Base-by-base conservation (phyloP, 257 asterid genomes). In the Fraxinus anomala region DNA sequence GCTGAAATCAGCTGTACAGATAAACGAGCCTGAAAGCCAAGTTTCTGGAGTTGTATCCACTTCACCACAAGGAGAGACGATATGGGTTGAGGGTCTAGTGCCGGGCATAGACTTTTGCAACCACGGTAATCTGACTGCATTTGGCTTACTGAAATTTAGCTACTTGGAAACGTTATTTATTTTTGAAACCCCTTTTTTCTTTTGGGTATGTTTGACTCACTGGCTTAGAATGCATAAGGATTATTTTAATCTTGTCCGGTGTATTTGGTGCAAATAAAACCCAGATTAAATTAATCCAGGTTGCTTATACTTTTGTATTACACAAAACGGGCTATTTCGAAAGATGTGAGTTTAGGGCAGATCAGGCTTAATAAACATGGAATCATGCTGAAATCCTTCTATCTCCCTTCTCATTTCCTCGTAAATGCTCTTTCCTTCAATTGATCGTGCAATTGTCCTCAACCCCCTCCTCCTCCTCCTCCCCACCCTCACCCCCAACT, bases 41-140 rank as follows among this genome's bases (percentile, higher is more conserved):
- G 89, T 79, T 78, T 77, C 89, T 69, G 89, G 83, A 78, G 74
- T 80, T 59, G 82, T 80, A 75, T 39, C 86, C 23, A 33, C 81
- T 76, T 83, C 87, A 51, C 90, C 73, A 76, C 86, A 79, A 79
- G 93, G 79, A 84, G 96, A 88, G 81, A 88, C 86, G 49, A 59
- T 87, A 70, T 93, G 92, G 93, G 91, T 93, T 73, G 99, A 96
- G 85, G 99, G 98, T 73, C 93, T 96, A 77, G 99, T 96, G 66
- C 98, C 98, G 7, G 98, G 98, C 86, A 96, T 96, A 78, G 99
- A 93, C 81, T 96, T 93, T 83, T 96, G 99, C 97, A 96, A 96
- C 86, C 98, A 96, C 77, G 97, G 99, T 95, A 90, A 85, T 83
- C 49, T 61, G 34, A 76, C 30, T 72, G 30, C 30, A 39, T 10